Evolutionary conservation across 305 asterid genomes (phyloP).

Genomic region (Fraxinus nigra): DNA sequence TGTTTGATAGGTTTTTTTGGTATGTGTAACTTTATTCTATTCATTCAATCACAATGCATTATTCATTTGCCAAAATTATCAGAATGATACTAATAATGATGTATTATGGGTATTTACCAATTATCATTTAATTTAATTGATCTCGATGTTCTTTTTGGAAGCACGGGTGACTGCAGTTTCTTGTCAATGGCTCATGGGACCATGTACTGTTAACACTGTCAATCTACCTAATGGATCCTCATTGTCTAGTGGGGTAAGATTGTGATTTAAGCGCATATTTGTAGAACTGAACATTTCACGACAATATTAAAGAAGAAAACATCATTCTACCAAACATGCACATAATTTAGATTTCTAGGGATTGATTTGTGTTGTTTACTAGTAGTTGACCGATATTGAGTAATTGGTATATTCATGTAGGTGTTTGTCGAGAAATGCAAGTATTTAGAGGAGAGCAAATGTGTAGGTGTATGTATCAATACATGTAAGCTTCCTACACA

Average conservation of each 20-base stretch:
- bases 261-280: not conserved
- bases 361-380: not conserved
- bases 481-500: constrained; percentile 92
- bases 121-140: constrained; percentile 10
- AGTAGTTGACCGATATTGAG: constrained; percentile 1
- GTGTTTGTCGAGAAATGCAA: constrained; percentile 84
- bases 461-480: constrained; percentile 75
- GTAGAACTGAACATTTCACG: not conserved
- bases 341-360: not conserved
- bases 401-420: constrained; percentile 31
- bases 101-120: not conserved
- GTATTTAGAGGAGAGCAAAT: constrained; percentile 89
- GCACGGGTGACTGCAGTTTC: constrained; percentile 87
- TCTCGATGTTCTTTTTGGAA: constrained; percentile 33
- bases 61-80: not conserved
- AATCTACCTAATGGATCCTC: constrained; percentile 58
- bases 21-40: not conserved
- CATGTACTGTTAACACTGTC: constrained; percentile 61
- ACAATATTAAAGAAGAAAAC: not conserved
- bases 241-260: constrained; percentile 68
- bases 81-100: not conserved
- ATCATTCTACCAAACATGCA: not conserved
- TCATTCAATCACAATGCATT: not conserved
- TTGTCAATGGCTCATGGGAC: constrained; percentile 94
- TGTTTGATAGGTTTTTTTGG: not conserved